These are phyloP conservation scores for Cornus controversa DNA, from an alignment of 148 eudicot species.

Conservation along the genomic window DNA sequence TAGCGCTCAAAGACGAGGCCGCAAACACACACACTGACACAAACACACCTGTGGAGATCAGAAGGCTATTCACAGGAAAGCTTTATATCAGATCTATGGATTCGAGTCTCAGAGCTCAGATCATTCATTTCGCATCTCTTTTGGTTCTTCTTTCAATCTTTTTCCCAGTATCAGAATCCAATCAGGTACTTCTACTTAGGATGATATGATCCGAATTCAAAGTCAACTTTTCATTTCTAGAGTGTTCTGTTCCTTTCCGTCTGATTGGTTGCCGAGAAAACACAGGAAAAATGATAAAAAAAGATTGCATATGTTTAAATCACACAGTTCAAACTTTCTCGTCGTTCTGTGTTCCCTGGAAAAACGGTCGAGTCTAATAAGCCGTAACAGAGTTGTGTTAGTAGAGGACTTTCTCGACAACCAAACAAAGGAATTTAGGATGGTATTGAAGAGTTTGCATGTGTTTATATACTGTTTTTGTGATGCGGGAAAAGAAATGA, in stretches of 20 bases:
- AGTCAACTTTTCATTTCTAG: neutral
- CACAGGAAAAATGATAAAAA: neutral
- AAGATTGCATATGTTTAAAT: too few species aligned
- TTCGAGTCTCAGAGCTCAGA: neutral
- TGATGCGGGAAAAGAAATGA: neutral
- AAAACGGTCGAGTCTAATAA: too few species aligned
- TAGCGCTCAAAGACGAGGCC: neutral
- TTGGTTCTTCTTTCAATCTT: constrained; percentile 4
- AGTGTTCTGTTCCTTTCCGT: neutral
- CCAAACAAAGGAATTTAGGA: neutral
- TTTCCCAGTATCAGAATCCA: constrained; percentile 12
- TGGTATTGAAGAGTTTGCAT: neutral
- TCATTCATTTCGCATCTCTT: constrained; percentile 2
- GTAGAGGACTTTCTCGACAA: neutral
- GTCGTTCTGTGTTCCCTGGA: too few species aligned
- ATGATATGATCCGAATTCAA: neutral
- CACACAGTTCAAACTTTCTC: too few species aligned
- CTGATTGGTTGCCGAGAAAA: neutral
- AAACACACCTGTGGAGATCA: neutral
- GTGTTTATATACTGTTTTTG: neutral
- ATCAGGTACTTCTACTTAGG: constrained; percentile 11
- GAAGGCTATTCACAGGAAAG: neutral
- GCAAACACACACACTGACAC: neutral
- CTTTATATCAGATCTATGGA: neutral
- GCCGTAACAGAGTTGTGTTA: neutral